Evolutionary conservation across 192 early-diverging fungal genomes (phyloP).

Genomic region (Coemansia umbellata): DNA sequence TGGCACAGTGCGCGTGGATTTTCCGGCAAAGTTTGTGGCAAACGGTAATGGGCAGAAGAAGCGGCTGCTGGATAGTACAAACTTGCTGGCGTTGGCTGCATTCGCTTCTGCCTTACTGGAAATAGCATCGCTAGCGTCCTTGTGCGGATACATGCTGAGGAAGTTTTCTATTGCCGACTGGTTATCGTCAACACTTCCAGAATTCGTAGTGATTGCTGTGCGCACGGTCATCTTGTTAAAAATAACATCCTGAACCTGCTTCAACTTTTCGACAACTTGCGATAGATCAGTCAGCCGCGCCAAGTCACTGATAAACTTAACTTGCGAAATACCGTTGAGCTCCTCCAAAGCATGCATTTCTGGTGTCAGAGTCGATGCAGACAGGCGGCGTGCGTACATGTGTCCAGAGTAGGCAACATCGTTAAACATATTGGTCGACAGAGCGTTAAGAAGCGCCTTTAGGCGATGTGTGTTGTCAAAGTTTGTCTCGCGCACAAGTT

Average conservation of each 20-base stretch:
- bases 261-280: constrained; percentile 59
- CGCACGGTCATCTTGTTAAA: constrained; percentile 40
- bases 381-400: constrained; percentile 70
- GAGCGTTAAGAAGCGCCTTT: constrained; percentile 67
- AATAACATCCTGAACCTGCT: constrained; percentile 44
- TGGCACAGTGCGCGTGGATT: constrained; percentile 72
- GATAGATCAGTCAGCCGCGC: constrained; percentile 57
- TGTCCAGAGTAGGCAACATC: constrained; percentile 81
- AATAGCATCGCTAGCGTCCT: background rate
- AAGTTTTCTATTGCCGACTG: constrained; percentile 29
- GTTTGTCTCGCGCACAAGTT: constrained; percentile 67
- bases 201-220: constrained; percentile 38
- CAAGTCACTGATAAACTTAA: constrained; percentile 76
- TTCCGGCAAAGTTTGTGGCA: constrained; percentile 79
- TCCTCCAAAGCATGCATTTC: constrained; percentile 50
- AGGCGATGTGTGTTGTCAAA: constrained; percentile 72
- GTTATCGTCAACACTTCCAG: constrained; percentile 26
- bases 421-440: constrained; percentile 71
- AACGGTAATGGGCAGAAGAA: constrained; percentile 82
- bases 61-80: constrained; percentile 50
- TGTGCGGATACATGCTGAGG: constrained; percentile 20
- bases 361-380: constrained; percentile 59
- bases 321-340: constrained; percentile 61
- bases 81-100: constrained; percentile 4
- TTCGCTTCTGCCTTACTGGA: background rate